Evolutionary conservation across 805 yeast species (phyloP).

Genomic region (Jamesozyma hellenica): DNA sequence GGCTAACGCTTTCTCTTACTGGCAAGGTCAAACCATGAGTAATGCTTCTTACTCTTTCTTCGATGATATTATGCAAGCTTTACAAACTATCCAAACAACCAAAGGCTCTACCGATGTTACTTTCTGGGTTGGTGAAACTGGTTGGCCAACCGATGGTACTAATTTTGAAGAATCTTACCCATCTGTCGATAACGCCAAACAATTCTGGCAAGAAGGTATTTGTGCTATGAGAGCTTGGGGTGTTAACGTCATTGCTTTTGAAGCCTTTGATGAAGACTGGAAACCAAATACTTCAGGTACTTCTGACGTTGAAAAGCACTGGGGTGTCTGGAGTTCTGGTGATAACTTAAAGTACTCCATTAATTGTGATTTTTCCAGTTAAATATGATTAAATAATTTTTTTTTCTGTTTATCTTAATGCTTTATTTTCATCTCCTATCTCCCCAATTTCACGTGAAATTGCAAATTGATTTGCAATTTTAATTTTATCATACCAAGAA

Average conservation of each 20-base stretch:
- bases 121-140: slow-evolving; percentile 96
- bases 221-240: slow-evolving; percentile 97
- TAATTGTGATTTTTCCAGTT: slow-evolving; percentile 35
- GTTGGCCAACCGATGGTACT: slow-evolving; percentile 90
- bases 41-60: slow-evolving; percentile 87
- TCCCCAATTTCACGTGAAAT: too few relatives aligned
- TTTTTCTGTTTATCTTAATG: too few relatives aligned
- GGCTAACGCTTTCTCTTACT: slow-evolving; percentile 95
- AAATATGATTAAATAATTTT: too few relatives aligned
- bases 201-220: slow-evolving; percentile 78
- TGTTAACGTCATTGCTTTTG: slow-evolving; percentile 81
- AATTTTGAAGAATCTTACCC: slow-evolving; percentile 59
- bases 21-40: slow-evolving; percentile 88
- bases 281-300: slow-evolving; percentile 86
- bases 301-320: slow-evolving; percentile 78
- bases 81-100: slow-evolving; percentile 73
- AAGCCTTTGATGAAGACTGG: slow-evolving; percentile 95
- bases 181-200: slow-evolving; percentile 58
- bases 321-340: slow-evolving; percentile 76
- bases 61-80: slow-evolving; percentile 96
- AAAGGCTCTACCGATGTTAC: slow-evolving; percentile 81
- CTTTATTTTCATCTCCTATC: too few relatives aligned
- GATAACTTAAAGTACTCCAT: slow-evolving; percentile 38
- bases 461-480: too few relatives aligned
- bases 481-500: too few relatives aligned